phyloP scores from a whole-genome alignment of 352 stramenopile genomes.

The Phytophthora ramorum region DNA sequence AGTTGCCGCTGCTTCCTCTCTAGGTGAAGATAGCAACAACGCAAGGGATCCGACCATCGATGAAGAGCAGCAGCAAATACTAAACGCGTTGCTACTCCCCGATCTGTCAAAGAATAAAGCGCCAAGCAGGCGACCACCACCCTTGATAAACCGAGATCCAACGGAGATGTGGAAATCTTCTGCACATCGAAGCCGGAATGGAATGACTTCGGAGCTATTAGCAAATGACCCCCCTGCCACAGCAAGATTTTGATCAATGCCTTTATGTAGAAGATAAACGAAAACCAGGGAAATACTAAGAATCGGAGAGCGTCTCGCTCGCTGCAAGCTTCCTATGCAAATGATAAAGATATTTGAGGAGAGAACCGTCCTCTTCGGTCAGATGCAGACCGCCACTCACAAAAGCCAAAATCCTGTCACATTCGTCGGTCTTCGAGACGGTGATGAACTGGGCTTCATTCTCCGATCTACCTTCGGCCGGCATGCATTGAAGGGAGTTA shows the following conservation, averaged over 20 bases:
- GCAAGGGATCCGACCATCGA: constrained; percentile 14
- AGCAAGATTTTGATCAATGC: constrained; percentile 37
- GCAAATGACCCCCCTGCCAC: constrained; percentile 22
- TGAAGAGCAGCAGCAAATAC: constrained; percentile 25
- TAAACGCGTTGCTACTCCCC: constrained; percentile 27
- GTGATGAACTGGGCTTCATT: background rate
- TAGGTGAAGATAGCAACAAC: constrained; percentile 11
- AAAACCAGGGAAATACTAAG: background rate
- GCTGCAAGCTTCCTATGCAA: no score
- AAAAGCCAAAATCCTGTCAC: no score
- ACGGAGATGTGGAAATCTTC: constrained; percentile 44
- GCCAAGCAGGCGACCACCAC: constrained; percentile 1
- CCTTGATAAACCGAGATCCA: constrained; percentile 14
- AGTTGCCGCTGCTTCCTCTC: background rate
- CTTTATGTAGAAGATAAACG: no score
- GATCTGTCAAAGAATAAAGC: constrained; percentile 8
- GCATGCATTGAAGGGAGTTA: background rate
- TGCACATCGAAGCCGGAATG: background rate
- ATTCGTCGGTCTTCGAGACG: background rate
- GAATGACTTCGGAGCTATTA: background rate
- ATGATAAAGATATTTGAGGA: no score
- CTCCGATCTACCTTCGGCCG: background rate
- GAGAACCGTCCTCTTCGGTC: no score
- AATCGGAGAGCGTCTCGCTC: no score
- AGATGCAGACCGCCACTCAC: no score